Evolutionary conservation across 1,139 yeast species (phyloP).

Genomic region (Nakaseomyces uthaithaninus): DNA sequence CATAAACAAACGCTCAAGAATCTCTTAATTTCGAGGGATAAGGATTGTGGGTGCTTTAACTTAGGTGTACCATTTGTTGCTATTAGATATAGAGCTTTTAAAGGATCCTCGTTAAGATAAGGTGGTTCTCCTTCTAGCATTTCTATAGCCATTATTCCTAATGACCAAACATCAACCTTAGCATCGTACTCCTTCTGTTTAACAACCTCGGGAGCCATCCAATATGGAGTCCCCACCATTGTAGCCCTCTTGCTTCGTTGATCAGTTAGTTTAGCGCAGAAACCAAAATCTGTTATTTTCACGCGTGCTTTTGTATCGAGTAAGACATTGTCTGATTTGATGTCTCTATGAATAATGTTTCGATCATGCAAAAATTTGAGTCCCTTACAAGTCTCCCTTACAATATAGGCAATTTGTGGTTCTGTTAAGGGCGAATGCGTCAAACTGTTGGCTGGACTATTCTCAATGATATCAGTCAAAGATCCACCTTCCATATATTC

Average conservation of each 20-base stretch:
- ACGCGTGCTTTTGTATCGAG: slow-evolving; percentile 79
- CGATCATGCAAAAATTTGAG: slow-evolving; percentile 80
- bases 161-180: slow-evolving; percentile 93
- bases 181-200: slow-evolving; percentile 91
- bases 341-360: slow-evolving; percentile 89
- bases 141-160: slow-evolving; percentile 95
- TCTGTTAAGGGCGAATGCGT: slow-evolving; percentile 40
- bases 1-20: slow-evolving; percentile 85
- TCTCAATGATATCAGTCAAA: slow-evolving; percentile 72
- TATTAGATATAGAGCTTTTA: slow-evolving; percentile 75
- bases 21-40: slow-evolving; percentile 69
- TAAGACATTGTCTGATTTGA: slow-evolving; percentile 85
- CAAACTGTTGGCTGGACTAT: slow-evolving; percentile 42
- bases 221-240: slow-evolving; percentile 96
- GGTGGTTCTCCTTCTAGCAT: slow-evolving; percentile 98
- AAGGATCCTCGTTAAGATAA: slow-evolving; percentile 86
- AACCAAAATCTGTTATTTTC: slow-evolving; percentile 92
- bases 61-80: slow-evolving; percentile 96
- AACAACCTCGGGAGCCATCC: slow-evolving; percentile 99
- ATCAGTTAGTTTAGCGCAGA: slow-evolving; percentile 89
- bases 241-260: slow-evolving; percentile 89
- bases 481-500: slow-evolving; percentile 89
- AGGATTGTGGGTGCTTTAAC: slow-evolving; percentile 69
- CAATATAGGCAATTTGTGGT: slow-evolving; percentile 77
- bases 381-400: slow-evolving; percentile 83